A percentile compares a stretch with the other conserved stretches of the same genome.
Evolutionary conservation across 2,329 filamentous ascomycete species (phyloP).

Genomic region (Alternaria gaisen): DNA sequence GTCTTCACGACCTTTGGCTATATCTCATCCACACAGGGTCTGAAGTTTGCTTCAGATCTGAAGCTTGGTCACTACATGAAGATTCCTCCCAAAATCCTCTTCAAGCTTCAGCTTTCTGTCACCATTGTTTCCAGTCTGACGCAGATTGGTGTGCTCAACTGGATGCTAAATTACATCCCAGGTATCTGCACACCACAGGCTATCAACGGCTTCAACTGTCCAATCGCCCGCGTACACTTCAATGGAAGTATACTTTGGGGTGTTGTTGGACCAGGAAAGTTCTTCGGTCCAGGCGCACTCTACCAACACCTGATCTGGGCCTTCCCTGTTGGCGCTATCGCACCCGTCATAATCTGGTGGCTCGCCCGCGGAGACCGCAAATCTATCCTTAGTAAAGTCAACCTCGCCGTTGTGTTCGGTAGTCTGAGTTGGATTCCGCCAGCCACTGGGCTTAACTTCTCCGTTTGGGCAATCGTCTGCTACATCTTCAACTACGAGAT

Average conservation of each 20-base stretch:
- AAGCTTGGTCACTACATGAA: slow-evolving; percentile 92
- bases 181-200: slow-evolving; percentile 80
- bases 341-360: slow-evolving; percentile 78
- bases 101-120: slow-evolving; percentile 79
- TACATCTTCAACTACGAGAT: slow-evolving; percentile 84
- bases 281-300: slow-evolving; percentile 79
- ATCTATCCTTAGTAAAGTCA: slow-evolving; percentile 77
- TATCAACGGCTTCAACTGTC: slow-evolving; percentile 88
- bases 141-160: slow-evolving; percentile 85
- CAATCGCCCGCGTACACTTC: slow-evolving; percentile 87
- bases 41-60: slow-evolving; percentile 87
- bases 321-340: slow-evolving; percentile 78
- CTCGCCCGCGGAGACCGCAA: slow-evolving; percentile 66
- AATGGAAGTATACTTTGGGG: slow-evolving; percentile 92
- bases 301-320: slow-evolving; percentile 83
- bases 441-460: slow-evolving; percentile 83
- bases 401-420: slow-evolving; percentile 83
- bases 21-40: slow-evolving; percentile 85
- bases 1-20: slow-evolving; percentile 92
- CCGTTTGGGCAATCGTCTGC: slow-evolving; percentile 85
- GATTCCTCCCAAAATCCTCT: slow-evolving; percentile 80
- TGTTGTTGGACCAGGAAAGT: slow-evolving; percentile 81
- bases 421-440: slow-evolving; percentile 87
- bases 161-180: slow-evolving; percentile 83
- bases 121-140: slow-evolving; percentile 80